Conservation (phyloP, 345 rosid genomes). For the Arabis hirsuta region DNA sequence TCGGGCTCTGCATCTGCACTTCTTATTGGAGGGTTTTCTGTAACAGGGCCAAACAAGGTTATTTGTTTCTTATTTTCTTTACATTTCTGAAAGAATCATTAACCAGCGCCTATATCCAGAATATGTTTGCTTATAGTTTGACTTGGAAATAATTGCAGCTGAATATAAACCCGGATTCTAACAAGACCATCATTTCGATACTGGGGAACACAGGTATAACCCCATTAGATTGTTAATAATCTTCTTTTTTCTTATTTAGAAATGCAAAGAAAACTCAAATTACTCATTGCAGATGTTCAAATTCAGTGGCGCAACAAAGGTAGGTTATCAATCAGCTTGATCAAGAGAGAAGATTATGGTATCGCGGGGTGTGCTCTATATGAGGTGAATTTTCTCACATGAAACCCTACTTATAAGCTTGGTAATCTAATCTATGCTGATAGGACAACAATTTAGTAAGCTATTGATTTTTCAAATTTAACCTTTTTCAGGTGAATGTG, state of each 20-base stretch:
- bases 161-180: slow-evolving; percentile 64
- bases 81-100: slow-evolving; percentile 5
- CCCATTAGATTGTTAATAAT: neutral
- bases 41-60: slow-evolving; percentile 73
- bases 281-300: slow-evolving; percentile 63
- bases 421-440: neutral
- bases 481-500: slow-evolving; percentile 59
- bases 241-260: neutral
- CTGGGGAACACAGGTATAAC: slow-evolving; percentile 80
- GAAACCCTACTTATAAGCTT: neutral
- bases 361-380: slow-evolving; percentile 60
- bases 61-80: slow-evolving; percentile 22
- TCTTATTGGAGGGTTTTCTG: slow-evolving; percentile 87
- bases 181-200: slow-evolving; percentile 65
- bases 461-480: neutral
- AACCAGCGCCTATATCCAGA: slow-evolving; percentile 19
- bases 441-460: neutral
- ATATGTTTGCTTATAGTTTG: slow-evolving; percentile 31
- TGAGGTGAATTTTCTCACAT: slow-evolving; percentile 52
- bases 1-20: slow-evolving; percentile 85
- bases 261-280: neutral
- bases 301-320: slow-evolving; percentile 58
- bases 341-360: slow-evolving; percentile 64
- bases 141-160: slow-evolving; percentile 50
- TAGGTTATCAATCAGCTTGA: slow-evolving; percentile 52